Evolutionary conservation across 2,329 filamentous ascomycete species (phyloP).

Genomic region (Ceratocystis variospora): DNA sequence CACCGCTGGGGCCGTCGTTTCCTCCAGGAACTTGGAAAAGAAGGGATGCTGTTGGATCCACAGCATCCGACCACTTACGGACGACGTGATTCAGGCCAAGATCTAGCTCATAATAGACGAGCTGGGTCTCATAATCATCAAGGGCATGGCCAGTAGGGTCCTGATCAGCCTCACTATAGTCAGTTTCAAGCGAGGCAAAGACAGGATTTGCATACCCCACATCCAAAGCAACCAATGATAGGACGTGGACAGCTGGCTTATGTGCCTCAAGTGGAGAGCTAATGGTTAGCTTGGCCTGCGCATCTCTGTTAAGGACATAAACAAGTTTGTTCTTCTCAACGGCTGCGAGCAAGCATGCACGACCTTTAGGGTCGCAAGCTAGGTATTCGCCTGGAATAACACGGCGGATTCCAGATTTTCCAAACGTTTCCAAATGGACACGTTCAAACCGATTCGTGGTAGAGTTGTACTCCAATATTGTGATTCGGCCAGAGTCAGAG

Average conservation of each 20-base stretch:
- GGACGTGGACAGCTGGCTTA: conserved; percentile 79
- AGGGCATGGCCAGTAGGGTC: conserved; percentile 75
- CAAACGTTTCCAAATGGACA: conserved; percentile 92
- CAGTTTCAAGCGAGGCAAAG: conserved; percentile 86
- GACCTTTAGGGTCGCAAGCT: conserved; percentile 85
- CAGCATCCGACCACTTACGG: conserved; percentile 86
- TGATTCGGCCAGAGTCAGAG: conserved; percentile 88
- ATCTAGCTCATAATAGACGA: conserved; percentile 97
- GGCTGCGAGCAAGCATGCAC: conserved; percentile 86
- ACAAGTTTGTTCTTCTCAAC: conserved; percentile 99
- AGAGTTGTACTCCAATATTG: conserved; percentile 82
- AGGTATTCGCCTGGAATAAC: conserved; percentile 94
- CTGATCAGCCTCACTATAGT: conserved; percentile 83
- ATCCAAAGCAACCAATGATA: conserved; percentile 76
- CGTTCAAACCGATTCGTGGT: conserved; percentile 76
- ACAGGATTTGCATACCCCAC: conserved; percentile 95
- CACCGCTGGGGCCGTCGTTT: conserved; percentile 83
- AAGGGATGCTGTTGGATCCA: conserved; percentile 76
- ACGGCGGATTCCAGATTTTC: conserved; percentile 86
- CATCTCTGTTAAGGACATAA: conserved; percentile 91
- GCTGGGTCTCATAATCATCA: conserved; percentile 68
- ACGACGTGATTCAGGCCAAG: conserved; percentile 95
- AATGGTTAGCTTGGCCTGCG: conserved; percentile 87
- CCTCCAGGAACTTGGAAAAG: conserved; percentile 94
- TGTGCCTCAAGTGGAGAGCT: conserved; percentile 95